Evolutionary conservation across 345 rosid genomes (phyloP), one percentile per base, ranked within the genome.

Genomic region (Citropsis articulata): DNA sequence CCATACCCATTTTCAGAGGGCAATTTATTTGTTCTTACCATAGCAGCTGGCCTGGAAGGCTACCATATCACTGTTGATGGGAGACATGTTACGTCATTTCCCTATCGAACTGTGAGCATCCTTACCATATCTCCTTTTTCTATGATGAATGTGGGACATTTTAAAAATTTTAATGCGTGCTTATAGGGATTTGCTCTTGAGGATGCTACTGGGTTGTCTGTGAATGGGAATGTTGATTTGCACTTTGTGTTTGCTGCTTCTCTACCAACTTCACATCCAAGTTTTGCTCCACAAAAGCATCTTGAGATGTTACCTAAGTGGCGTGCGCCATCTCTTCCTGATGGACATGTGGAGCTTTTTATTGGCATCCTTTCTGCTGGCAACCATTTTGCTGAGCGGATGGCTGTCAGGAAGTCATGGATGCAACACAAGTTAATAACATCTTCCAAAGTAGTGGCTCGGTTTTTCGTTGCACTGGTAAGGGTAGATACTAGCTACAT

Each of bases 361-460:
- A 87, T 95, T 2, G 99, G 99, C 67, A 83, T 95, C 79, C 99
- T 95, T 75, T 95, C 99, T 3, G 98, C 99, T 0, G 98, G 97
- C 77, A 95, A 93, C 82, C 98, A 95, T 84, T 95, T 95, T 69
- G 85, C 91, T 42, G 99, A 95, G 86, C 87, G 99, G 69, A 95
- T 95, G 99, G 99, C 99, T 12, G 96, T 88, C 68, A 91, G 99
- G 87, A 95, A 88, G 84, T 90, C 98, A 9, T 95, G 99, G 99
- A 91, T 95, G 98, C 99, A 88, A 79, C 94, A 95, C 82, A 82
- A 82, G 45, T 93, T 93, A 71, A 86, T 95, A 48, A 88, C 83
- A 75, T 91, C 99, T 80, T 89, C 99, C 61, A 89, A 86, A 78
- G 97, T 89, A 48, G 98, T 93, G 25, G 93, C 98, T 80, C 97